Evolutionary conservation across 2,329 filamentous ascomycete genomes (phyloP).

Genomic region (Cordyceps cateniannulata): DNA sequence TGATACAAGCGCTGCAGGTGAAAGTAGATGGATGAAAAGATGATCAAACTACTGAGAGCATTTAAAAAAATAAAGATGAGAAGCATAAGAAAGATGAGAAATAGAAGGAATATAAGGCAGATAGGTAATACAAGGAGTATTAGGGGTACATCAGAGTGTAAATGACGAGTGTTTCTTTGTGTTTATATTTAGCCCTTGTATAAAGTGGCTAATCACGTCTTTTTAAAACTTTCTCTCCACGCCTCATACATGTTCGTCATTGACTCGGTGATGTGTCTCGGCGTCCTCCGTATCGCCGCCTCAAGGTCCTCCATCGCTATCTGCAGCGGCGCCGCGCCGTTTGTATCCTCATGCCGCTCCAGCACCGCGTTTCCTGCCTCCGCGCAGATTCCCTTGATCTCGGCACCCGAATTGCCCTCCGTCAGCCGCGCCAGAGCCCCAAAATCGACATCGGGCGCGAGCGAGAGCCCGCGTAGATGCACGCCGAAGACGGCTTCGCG

Average conservation of each 20-base stretch:
- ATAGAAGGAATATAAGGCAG: too few relatives aligned
- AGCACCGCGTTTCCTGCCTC: slow-evolving; percentile 38
- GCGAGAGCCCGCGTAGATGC: slow-evolving; percentile 53
- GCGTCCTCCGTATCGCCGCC: slow-evolving; percentile 38
- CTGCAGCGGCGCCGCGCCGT: slow-evolving; percentile 24
- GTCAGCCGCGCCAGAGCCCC: slow-evolving; percentile 55
- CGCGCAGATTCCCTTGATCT: slow-evolving; percentile 56
- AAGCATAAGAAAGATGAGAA: too few relatives aligned
- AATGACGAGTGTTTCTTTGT: not conserved
- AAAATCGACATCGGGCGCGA: slow-evolving; percentile 59
- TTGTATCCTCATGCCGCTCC: slow-evolving; percentile 27
- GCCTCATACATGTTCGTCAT: slow-evolving; percentile 53
- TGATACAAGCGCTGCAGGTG: too few relatives aligned
- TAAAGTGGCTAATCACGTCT: slow-evolving; percentile 9
- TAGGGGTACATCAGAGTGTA: too few relatives aligned
- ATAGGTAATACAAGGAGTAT: too few relatives aligned
- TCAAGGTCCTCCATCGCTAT: slow-evolving; percentile 38
- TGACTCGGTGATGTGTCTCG: slow-evolving; percentile 51
- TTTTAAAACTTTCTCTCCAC: slow-evolving; percentile 41
- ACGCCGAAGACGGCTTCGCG: slow-evolving; percentile 70
- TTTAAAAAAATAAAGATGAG: too few relatives aligned
- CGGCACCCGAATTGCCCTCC: slow-evolving; percentile 79
- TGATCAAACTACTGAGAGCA: too few relatives aligned
- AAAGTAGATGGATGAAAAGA: too few relatives aligned
- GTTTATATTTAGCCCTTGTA: not conserved